Evolutionary conservation across 73 alveolate genomes (phyloP).

Genomic region (Paramecium caudatum): DNA sequence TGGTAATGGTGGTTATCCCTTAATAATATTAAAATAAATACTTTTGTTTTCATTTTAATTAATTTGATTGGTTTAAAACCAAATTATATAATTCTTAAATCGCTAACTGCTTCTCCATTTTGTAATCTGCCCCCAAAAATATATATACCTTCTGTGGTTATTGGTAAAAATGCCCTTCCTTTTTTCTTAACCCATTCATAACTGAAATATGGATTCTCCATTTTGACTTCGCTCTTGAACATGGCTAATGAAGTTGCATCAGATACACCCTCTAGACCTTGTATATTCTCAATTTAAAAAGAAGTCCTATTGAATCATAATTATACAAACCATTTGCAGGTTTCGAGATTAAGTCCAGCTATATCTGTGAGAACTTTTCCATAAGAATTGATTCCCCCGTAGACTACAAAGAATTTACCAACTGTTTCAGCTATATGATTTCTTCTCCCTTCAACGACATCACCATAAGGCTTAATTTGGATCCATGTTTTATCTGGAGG

Average conservation of each 20-base stretch:
- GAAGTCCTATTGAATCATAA: neutral
- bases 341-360: slow-evolving; percentile 67
- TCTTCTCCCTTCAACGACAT: slow-evolving; percentile 74
- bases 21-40: neutral
- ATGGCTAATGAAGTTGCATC: slow-evolving; percentile 60
- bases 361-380: slow-evolving; percentile 60
- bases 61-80: slow-evolving; percentile 86
- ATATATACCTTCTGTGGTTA: slow-evolving; percentile 88
- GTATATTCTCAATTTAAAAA: neutral
- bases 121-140: slow-evolving; percentile 93
- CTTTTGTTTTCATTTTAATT: slow-evolving; percentile 80
- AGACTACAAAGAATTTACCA: slow-evolving; percentile 58
- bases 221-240: slow-evolving; percentile 71
- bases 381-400: slow-evolving; percentile 75
- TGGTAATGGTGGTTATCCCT: slow-evolving; percentile 91
- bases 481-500: slow-evolving; percentile 66
- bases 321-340: slow-evolving; percentile 66
- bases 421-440: slow-evolving; percentile 71
- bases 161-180: slow-evolving; percentile 24
- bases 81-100: slow-evolving; percentile 84
- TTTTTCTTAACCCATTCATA: slow-evolving; percentile 68
- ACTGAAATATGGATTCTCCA: slow-evolving; percentile 76
- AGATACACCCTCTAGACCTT: slow-evolving; percentile 67
- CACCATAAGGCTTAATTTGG: slow-evolving; percentile 64
- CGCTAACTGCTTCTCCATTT: slow-evolving; percentile 85